Percentiles rank a stretch among this genome's conserved stretches.
phyloP scores from a whole-genome alignment of 2,329 filamentous ascomycete species.

The Diaporthe australafricana region DNA sequence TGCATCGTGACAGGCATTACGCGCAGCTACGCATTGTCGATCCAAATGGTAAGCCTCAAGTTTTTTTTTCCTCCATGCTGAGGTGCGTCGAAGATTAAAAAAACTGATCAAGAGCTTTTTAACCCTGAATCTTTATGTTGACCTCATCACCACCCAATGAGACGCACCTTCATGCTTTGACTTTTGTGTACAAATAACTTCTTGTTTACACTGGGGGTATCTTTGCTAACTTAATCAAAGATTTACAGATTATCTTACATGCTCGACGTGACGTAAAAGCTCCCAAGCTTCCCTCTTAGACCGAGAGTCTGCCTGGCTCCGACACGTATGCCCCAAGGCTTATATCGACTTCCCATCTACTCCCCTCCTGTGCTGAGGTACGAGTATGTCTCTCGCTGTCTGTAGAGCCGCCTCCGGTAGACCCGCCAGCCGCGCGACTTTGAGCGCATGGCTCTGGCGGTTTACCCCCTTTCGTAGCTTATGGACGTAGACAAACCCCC shows the following conservation, averaged over 20 bases:
- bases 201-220: slow-evolving; percentile 46
- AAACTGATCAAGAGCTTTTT: slow-evolving; percentile 71
- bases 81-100: slow-evolving; percentile 66
- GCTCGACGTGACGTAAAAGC: background rate
- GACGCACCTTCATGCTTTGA: slow-evolving; percentile 48
- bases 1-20: slow-evolving; percentile 28
- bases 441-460: slow-evolving; percentile 87
- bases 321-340: slow-evolving; percentile 29
- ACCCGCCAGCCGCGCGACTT: slow-evolving; percentile 90
- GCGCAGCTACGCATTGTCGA: background rate
- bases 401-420: slow-evolving; percentile 79
- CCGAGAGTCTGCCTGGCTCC: background rate
- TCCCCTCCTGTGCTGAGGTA: slow-evolving; percentile 25
- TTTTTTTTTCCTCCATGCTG: slow-evolving; percentile 37
- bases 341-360: background rate
- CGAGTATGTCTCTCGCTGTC: slow-evolving; percentile 72
- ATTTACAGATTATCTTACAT: slow-evolving; percentile 36
- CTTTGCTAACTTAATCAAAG: slow-evolving; percentile 50
- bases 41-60: slow-evolving; percentile 27
- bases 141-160: slow-evolving; percentile 71
- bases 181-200: slow-evolving; percentile 38
- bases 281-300: background rate
- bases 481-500: slow-evolving; percentile 88
- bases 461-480: slow-evolving; percentile 85
- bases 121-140: slow-evolving; percentile 72